Evolutionary conservation across 108 stramenopile species (phyloP), one percentile per base, ranked within the genome.

Genomic region (Pseudonitzschia delicatissima): DNA sequence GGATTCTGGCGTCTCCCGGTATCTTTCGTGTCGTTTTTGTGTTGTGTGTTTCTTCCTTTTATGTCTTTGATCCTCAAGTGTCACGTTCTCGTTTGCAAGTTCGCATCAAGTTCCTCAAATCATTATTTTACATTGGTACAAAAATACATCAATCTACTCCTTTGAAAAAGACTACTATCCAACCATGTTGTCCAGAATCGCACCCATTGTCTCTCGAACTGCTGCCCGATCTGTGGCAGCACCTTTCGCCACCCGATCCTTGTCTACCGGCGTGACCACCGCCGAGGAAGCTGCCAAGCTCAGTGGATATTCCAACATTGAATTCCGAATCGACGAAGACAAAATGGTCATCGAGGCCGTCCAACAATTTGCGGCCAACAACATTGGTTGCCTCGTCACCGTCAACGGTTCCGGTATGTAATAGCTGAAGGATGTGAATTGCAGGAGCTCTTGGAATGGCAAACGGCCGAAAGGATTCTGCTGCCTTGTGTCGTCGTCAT

Each of bases 321-420:
- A 95, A 44, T 96, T 84, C 73, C 82, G 83, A 34, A 90, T 96
- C 72, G 64, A 67, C 20, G 87, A 95, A 47, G 85, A 93, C 45
- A 76, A 85, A 25, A 77, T 81, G 7, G 93, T 95, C n/a, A 91
- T 87, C 69, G 94, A 95, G 40, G 94, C 91, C 26, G 90, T 95
- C 17, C 96, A 95, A 69, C 84, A 88, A 63, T 93, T 96, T 74
- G 91, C 93, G 27, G 95, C 93, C 25, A 90, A 79, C 80, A 93
- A 79, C 74, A 92, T 96, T 76, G 96, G 96, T 23, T 93, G 92
- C 49, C 76, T 96, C 36, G 91, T 89, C 6, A 84, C 88, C 2
- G 91, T 80, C 27, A 86, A 90, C 66, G 66, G 52, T 12, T 55
- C 74, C 26, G 90, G 93, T 91, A 79, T 55, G 86, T 77, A 23